A percentile compares a stretch with the other conserved stretches of the same genome.
phyloP scores from a whole-genome alignment of 345 rosid genomes.

The Triadica sebifera region DNA sequence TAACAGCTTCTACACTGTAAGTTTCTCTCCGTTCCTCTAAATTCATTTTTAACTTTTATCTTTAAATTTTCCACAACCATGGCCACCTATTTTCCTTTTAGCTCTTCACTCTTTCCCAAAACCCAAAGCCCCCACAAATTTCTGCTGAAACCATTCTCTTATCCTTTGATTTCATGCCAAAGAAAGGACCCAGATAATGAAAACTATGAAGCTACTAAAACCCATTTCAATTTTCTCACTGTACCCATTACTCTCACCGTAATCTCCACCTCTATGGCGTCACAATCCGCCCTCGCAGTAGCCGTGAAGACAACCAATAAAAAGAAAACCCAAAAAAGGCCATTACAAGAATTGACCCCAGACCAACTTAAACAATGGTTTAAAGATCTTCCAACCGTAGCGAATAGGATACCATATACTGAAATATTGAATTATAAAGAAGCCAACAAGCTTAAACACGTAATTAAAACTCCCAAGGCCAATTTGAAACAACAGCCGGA shows the following conservation, averaged over 20 bases:
- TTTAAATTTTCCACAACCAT: conserved; percentile 9
- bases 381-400: conserved; percentile 61
- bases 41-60: not conserved
- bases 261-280: conserved; percentile 48
- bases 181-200: conserved; percentile 22
- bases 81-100: conserved; percentile 18
- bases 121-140: conserved; percentile 17
- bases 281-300: conserved; percentile 43
- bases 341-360: conserved; percentile 51
- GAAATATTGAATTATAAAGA: conserved; percentile 55
- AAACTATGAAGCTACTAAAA: conserved; percentile 16
- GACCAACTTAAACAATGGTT: conserved; percentile 81
- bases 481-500: conserved; percentile 48
- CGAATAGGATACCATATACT: conserved; percentile 67
- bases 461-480: conserved; percentile 61
- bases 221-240: conserved; percentile 46
- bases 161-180: conserved; percentile 42
- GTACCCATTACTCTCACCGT: conserved; percentile 69
- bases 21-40: not conserved
- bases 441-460: conserved; percentile 68
- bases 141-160: conserved; percentile 19
- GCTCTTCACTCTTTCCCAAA: conserved; percentile 14
- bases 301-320: conserved; percentile 47
- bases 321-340: conserved; percentile 52
- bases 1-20: conserved; percentile 4